Percentiles rank a stretch among this genome's conserved stretches.
These are phyloP conservation scores for Drosera spatulata DNA, from an alignment of 179 eudicot species.

Conservation along the genomic window DNA sequence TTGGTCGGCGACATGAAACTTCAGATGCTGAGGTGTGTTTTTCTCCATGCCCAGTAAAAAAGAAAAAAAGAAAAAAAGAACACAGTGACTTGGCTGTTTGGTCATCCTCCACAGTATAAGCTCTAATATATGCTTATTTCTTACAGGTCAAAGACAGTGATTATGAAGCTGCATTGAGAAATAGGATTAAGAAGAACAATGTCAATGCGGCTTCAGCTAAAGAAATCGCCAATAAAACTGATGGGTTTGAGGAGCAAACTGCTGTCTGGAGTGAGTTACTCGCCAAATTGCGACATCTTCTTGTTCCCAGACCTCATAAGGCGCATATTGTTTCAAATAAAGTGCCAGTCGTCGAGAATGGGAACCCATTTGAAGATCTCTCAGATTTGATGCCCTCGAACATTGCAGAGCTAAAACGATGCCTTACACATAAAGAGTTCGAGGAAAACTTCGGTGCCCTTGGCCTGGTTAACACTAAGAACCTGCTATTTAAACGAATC, in stretches of 20 bases:
- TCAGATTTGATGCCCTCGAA: not conserved
- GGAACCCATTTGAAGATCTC: not conserved
- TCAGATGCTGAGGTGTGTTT: not conserved
- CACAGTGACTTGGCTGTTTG: too few relatives aligned
- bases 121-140: too few relatives aligned
- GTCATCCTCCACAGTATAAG: too few relatives aligned
- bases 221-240: not conserved
- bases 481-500: slow-evolving; percentile 35
- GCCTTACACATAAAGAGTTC: slow-evolving; percentile 15
- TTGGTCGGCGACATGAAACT: not conserved
- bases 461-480: slow-evolving; percentile 35
- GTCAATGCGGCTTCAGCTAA: not conserved
- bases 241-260: slow-evolving; percentile 7
- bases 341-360: not conserved
- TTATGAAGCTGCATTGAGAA: too few relatives aligned
- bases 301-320: not conserved
- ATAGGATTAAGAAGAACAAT: too few relatives aligned
- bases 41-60: too few relatives aligned
- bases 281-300: not conserved
- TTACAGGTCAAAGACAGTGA: too few relatives aligned
- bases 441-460: slow-evolving; percentile 35
- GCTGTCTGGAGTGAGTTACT: slow-evolving; percentile 11
- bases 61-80: too few relatives aligned
- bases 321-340: not conserved
- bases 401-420: not conserved